phyloP scores from a whole-genome alignment of 768 basidiomycete species.

The Auricularia auricula-judae region DNA sequence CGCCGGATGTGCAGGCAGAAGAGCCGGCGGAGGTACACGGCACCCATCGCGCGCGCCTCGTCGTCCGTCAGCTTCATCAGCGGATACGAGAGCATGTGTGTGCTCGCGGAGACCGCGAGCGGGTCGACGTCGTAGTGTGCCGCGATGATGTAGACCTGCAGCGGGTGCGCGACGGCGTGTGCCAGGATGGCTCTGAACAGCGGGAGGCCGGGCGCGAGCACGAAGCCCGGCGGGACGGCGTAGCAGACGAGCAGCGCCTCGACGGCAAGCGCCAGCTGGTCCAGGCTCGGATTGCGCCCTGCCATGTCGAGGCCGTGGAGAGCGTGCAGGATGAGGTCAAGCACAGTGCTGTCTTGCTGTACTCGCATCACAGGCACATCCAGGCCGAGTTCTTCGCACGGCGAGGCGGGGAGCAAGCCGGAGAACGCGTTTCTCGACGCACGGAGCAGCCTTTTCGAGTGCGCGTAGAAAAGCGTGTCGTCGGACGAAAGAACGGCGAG shows the following conservation, averaged over 20 bases:
- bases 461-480: too few relatives aligned
- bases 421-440: too few relatives aligned
- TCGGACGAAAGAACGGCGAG: too few relatives aligned
- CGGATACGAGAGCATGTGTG: conserved; percentile 6
- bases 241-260: conserved; percentile 1
- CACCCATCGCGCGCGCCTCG: conserved; percentile 7
- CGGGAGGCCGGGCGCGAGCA: not conserved
- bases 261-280: not conserved
- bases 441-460: too few relatives aligned
- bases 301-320: conserved; percentile 63
- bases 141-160: conserved; percentile 11
- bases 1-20: conserved; percentile 28
- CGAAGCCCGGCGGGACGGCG: not conserved
- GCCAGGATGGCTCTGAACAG: conserved; percentile 46
- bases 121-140: conserved; percentile 8
- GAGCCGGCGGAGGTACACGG: conserved; percentile 31
- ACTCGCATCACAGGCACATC: not conserved
- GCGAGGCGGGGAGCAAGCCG: too few relatives aligned
- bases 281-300: conserved; percentile 49
- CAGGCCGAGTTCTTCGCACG: not conserved
- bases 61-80: conserved; percentile 10
- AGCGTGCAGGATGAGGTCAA: conserved; percentile 66
- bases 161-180: conserved; percentile 53
- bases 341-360: conserved; percentile 24
- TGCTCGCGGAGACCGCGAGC: conserved; percentile 9